Evolutionary conservation across 345 rosid genomes (phyloP).

Genomic region (Sisymbrium altissimum): DNA sequence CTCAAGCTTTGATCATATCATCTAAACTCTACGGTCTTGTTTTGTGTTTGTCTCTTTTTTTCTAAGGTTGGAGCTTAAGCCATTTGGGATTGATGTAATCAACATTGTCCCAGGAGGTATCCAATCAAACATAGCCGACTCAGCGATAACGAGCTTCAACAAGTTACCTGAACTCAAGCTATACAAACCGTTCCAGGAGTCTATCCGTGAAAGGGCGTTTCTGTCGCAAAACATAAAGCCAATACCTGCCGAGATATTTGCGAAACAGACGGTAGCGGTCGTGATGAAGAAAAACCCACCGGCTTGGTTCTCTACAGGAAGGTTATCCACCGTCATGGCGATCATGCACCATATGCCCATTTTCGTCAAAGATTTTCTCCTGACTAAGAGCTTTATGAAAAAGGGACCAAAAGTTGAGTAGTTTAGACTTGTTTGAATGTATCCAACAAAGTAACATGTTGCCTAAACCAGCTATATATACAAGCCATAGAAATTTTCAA

Average conservation of each 20-base stretch:
- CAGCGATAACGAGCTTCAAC: slow-evolving; percentile 49
- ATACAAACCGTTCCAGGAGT: slow-evolving; percentile 59
- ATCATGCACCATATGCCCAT: slow-evolving; percentile 72
- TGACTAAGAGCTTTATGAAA: slow-evolving; percentile 47
- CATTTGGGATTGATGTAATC: slow-evolving; percentile 72
- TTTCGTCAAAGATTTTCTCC: slow-evolving; percentile 52
- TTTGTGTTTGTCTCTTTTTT: slow-evolving; percentile 2
- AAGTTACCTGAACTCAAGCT: slow-evolving; percentile 72
- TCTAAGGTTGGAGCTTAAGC: slow-evolving; percentile 71
- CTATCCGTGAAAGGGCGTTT: slow-evolving; percentile 51
- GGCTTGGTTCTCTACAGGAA: slow-evolving; percentile 71
- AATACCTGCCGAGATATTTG: slow-evolving; percentile 67
- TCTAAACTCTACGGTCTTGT: neutral
- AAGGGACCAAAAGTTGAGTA: slow-evolving; percentile 5
- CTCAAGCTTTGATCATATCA: neutral
- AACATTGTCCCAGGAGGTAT: slow-evolving; percentile 81
- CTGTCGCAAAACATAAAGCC: slow-evolving; percentile 51
- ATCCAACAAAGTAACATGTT: neutral
- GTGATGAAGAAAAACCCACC: slow-evolving; percentile 65
- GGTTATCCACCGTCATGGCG: slow-evolving; percentile 47
- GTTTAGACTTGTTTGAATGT: neutral
- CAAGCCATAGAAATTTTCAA: neutral
- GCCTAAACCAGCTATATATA: neutral
- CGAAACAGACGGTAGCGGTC: slow-evolving; percentile 51
- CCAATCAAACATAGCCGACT: slow-evolving; percentile 69